Evolutionary conservation across 345 rosid genomes (phyloP).

Genomic region (Raphanus sativus): DNA sequence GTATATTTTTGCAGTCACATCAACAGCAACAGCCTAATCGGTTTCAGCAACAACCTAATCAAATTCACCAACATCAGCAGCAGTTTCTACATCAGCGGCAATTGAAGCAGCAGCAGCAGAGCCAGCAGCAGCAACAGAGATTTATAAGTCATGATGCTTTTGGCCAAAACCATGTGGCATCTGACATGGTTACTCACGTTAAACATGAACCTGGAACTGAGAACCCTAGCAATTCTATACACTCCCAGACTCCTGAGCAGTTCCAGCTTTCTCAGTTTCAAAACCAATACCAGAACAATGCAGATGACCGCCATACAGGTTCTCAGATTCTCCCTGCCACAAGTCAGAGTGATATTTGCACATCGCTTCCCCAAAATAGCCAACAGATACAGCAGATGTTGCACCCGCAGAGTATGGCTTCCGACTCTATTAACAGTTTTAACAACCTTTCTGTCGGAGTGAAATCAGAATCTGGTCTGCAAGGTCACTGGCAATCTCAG

Average conservation of each 20-base stretch:
- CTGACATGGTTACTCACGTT: slow-evolving; percentile 58
- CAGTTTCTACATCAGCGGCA: slow-evolving; percentile 44
- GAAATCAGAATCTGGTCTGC: slow-evolving; percentile 56
- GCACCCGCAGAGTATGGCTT: slow-evolving; percentile 57
- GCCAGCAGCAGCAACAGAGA: slow-evolving; percentile 67
- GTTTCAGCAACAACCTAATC: slow-evolving; percentile 55
- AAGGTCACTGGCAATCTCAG: slow-evolving; percentile 66
- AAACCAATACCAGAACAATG: slow-evolving; percentile 65
- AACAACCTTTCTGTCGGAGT: slow-evolving; percentile 53
- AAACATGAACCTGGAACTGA: slow-evolving; percentile 79
- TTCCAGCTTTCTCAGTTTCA: slow-evolving; percentile 65
- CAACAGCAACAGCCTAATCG: slow-evolving; percentile 66
- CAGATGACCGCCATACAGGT: slow-evolving; percentile 55
- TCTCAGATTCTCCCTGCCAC: slow-evolving; percentile 51
- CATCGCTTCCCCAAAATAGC: slow-evolving; percentile 57
- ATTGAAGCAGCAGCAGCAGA: slow-evolving; percentile 60
- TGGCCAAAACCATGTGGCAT: slow-evolving; percentile 51
- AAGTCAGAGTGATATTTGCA: slow-evolving; percentile 49
- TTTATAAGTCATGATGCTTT: slow-evolving; percentile 53
- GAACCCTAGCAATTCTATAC: slow-evolving; percentile 53
- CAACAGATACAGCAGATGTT: slow-evolving; percentile 70
- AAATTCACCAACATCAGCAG: slow-evolving; percentile 56
- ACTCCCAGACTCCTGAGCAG: slow-evolving; percentile 63
- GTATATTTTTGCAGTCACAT: slow-evolving; percentile 56
- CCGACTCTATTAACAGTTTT: slow-evolving; percentile 59